These are phyloP conservation scores for Massariosphaeria phaeospora DNA, from an alignment of 495 filamentous ascomycete genomes.

Conservation along the genomic window DNA sequence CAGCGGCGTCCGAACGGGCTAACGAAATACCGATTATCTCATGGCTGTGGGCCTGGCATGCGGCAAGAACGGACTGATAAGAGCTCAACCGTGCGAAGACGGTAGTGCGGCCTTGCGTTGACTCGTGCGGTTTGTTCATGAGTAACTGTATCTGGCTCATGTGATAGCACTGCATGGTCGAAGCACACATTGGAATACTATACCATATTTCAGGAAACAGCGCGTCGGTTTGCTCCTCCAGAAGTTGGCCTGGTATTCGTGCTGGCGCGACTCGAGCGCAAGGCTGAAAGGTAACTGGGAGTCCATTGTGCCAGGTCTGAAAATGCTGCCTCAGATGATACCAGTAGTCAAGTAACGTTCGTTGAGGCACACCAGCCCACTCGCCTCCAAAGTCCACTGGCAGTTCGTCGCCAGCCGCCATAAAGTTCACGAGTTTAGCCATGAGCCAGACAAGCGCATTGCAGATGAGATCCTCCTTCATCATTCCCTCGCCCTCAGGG, in stretches of 20 bases:
- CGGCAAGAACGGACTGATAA: slow-evolving; percentile 50
- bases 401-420: slow-evolving; percentile 50
- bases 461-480: slow-evolving; percentile 56
- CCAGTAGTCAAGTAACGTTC: slow-evolving; percentile 54
- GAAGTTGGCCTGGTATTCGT: slow-evolving; percentile 11
- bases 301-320: slow-evolving; percentile 54
- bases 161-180: slow-evolving; percentile 62
- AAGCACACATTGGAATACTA: slow-evolving; percentile 58
- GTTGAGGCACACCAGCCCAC: slow-evolving; percentile 49
- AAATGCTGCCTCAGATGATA: slow-evolving; percentile 44
- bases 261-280: slow-evolving; percentile 41
- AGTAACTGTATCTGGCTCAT: slow-evolving; percentile 60
- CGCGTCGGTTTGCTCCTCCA: slow-evolving; percentile 36
- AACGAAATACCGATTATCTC: slow-evolving; percentile 46
- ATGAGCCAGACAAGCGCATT: slow-evolving; percentile 61
- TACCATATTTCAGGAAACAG: slow-evolving; percentile 59
- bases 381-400: slow-evolving; percentile 38
- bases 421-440: slow-evolving; percentile 59
- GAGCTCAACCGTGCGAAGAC: slow-evolving; percentile 50
- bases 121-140: slow-evolving; percentile 58
- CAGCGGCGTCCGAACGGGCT: slow-evolving; percentile 49
- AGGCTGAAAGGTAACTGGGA: slow-evolving; percentile 55
- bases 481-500: slow-evolving; percentile 44
- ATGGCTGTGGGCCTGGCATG: slow-evolving; percentile 54
- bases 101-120: slow-evolving; percentile 48